Percentiles rank a stretch among this genome's conserved stretches.
Evolutionary conservation across 768 basidiomycete species (phyloP).

Genomic region (Trametes cingulata): DNA sequence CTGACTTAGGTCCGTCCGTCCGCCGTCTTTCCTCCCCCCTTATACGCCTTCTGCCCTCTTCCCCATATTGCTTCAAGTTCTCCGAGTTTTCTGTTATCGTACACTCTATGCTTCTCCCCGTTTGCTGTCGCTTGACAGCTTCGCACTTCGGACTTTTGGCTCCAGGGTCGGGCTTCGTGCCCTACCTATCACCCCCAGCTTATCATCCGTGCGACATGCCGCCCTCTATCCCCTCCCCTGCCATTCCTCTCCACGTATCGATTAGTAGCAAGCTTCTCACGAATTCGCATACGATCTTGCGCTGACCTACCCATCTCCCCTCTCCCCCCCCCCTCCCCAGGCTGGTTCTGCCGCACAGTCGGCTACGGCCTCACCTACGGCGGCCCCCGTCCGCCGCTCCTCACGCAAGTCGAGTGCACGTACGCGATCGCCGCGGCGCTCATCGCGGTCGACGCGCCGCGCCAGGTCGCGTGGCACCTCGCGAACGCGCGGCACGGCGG

Average conservation of each 20-base stretch:
- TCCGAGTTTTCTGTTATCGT: not conserved
- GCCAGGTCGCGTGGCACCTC: constrained; percentile 68
- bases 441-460: constrained; percentile 61
- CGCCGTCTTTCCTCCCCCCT: not conserved
- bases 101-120: no score
- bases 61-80: not conserved
- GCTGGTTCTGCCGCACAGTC: constrained; percentile 53
- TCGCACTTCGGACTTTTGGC: not conserved
- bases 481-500: constrained; percentile 55
- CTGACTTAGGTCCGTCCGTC: constrained; percentile 56
- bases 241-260: not conserved
- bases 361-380: constrained; percentile 61
- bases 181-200: not conserved
- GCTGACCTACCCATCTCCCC: not conserved
- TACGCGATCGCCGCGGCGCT: constrained; percentile 62
- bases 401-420: constrained; percentile 56
- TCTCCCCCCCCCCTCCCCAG: constrained; percentile 33
- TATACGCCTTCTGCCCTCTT: not conserved
- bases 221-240: not conserved
- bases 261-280: no score
- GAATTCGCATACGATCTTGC: not conserved
- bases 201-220: not conserved
- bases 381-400: constrained; percentile 43
- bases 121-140: no score
- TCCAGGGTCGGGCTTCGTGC: not conserved